Evolutionary conservation across 2,329 filamentous ascomycete species (phyloP).

Genomic region (Chrysoporthe austroafricana): DNA sequence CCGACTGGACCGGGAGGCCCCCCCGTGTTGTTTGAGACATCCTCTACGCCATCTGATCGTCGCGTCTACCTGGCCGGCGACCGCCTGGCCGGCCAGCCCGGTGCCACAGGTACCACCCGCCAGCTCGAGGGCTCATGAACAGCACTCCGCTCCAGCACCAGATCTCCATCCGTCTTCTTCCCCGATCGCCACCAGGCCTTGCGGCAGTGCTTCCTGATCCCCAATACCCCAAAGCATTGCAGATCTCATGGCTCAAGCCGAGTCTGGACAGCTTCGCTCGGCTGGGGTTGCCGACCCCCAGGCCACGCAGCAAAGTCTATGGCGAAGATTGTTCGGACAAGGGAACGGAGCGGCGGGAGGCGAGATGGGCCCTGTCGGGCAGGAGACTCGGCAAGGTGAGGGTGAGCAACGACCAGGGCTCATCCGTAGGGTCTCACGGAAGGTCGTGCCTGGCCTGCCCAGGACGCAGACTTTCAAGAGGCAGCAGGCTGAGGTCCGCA

Average conservation of each 20-base stretch:
- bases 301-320: conserved; percentile 32
- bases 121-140: conserved; percentile 16
- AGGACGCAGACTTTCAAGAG: conserved; percentile 79
- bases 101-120: conserved; percentile 19
- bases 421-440: conserved; percentile 52
- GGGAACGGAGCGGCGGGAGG: conserved; percentile 31
- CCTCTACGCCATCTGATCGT: conserved; percentile 17
- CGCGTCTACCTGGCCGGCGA: conserved; percentile 24
- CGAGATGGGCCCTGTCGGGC: conserved; percentile 36
- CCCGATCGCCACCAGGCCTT: not conserved
- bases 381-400: conserved; percentile 31
- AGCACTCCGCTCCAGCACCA: not conserved
- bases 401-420: conserved; percentile 41
- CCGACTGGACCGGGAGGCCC: not conserved
- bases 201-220: not conserved
- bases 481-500: conserved; percentile 79
- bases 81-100: conserved; percentile 24
- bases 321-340: conserved; percentile 34
- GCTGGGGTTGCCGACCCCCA: conserved; percentile 29
- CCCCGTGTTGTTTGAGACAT: conserved; percentile 20
- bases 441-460: conserved; percentile 78
- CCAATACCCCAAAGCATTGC: conserved; percentile 2
- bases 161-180: not conserved
- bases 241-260: conserved; percentile 36
- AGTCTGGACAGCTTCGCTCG: conserved; percentile 28